phyloP scores from a whole-genome alignment of 352 stramenopile species.

The Aphanomyces stellatus region DNA sequence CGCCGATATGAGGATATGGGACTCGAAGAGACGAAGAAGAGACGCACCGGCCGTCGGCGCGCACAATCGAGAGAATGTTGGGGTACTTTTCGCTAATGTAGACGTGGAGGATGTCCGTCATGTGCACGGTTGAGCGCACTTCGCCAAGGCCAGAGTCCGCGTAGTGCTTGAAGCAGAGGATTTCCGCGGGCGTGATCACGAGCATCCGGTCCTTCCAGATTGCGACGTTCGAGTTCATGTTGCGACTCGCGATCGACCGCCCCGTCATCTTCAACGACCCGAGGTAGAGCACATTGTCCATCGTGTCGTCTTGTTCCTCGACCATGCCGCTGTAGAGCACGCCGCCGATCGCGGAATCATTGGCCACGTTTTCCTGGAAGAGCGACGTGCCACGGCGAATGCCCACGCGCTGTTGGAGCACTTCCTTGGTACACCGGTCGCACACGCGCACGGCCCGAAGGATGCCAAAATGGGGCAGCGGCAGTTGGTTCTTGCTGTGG shows the following conservation, averaged over 20 bases:
- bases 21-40: not conserved
- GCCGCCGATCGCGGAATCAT: conserved; percentile 33
- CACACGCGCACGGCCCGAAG: conserved; percentile 69
- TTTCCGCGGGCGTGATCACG: conserved; percentile 64
- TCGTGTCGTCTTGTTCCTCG: conserved; percentile 68
- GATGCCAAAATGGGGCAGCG: conserved; percentile 58
- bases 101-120: conserved; percentile 72
- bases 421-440: conserved; percentile 55
- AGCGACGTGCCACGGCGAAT: conserved; percentile 27
- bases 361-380: not conserved
- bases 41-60: conserved; percentile 42
- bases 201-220: conserved; percentile 75
- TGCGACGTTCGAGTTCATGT: conserved; percentile 62
- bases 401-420: conserved; percentile 56
- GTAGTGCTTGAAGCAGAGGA: conserved; percentile 63
- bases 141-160: conserved; percentile 46
- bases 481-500: conserved; percentile 72
- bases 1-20: not conserved
- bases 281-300: conserved; percentile 68
- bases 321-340: conserved; percentile 66
- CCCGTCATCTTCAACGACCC: conserved; percentile 72
- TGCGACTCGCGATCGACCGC: conserved; percentile 52
- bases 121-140: conserved; percentile 53
- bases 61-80: conserved; percentile 64
- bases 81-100: conserved; percentile 63